Conservation (phyloP, 768 basidiomycete genomes). For the Amanita inopinata region DNA sequence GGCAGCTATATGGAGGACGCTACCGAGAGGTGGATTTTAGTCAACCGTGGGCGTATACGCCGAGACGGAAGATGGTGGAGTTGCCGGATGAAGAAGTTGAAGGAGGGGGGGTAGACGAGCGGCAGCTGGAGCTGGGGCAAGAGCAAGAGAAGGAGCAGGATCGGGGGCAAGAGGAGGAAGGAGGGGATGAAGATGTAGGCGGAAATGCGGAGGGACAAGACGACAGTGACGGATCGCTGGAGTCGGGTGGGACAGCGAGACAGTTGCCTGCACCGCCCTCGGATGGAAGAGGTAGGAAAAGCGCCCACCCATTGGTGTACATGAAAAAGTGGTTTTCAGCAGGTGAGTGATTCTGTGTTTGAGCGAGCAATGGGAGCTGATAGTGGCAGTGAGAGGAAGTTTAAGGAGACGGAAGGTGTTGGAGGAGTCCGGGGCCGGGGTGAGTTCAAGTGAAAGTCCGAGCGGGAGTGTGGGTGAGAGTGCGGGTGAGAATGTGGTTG, state of each 20-base stretch:
- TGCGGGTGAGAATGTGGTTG: too few species aligned
- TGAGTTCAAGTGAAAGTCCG: not conserved
- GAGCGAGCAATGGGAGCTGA: not conserved
- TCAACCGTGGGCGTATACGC: constrained; percentile 4
- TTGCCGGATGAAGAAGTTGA: too few species aligned
- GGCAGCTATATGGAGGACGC: constrained; percentile 4
- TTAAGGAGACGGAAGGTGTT: not conserved
- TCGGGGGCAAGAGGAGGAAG: too few species aligned
- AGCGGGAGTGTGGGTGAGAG: too few species aligned
- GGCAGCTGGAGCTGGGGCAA: too few species aligned
- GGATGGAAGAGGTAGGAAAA: not conserved
- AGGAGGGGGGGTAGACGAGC: too few species aligned
- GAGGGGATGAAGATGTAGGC: too few species aligned
- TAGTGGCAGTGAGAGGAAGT: not conserved
- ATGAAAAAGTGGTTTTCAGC: constrained; percentile 5
- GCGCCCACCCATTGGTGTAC: not conserved
- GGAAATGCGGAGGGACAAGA: too few species aligned
- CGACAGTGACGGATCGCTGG: too few species aligned
- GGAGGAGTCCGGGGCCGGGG: not conserved
- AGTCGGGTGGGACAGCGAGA: too few species aligned
- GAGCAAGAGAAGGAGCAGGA: too few species aligned
- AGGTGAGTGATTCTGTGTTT: not conserved
- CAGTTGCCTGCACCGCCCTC: too few species aligned
- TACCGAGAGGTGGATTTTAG: constrained; percentile 5
- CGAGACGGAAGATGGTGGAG: not conserved